Evolutionary conservation across 352 stramenopile genomes (phyloP), one percentile per base, ranked within the genome.

Genomic region (Phytophthora pistaciae): DNA sequence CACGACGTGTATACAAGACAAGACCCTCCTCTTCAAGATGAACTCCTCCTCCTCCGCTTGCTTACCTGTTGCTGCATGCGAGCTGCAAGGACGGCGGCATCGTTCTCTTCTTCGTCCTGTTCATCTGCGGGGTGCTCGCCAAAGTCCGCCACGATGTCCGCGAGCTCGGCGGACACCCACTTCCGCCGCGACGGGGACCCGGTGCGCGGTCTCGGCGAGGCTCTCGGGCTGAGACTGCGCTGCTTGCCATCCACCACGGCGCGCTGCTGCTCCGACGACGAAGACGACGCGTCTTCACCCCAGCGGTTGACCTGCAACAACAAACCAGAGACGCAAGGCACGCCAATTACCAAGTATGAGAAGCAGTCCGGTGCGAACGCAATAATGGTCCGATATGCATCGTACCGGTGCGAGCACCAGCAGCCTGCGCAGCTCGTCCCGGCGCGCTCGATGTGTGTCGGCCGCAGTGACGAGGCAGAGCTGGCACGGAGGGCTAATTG

Each of bases 391-490:
- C 21, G 36, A 42, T 29, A 29, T 42, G 11, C 36, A 42, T n/a
- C 36, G 57, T 68, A 56, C 62, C 46, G 49, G 20, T 53, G 29
- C 56, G 33, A 78, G 44, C 44, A 71, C 27, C 44, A 78, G 44
- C 50, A 71, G 33, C 21, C 56, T 68, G 48, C 79, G 77, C 52
- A 86, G 59, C 36, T 78, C 64, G 33, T 86, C 74, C 16, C 79
- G 76, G 5, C 76, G 79, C 29, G 57, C 62, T 48, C 74, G 76
- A 54, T 86, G 78, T 46, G 67, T 80, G 68, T 84, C 53, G 29
- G 52, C 58, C n/a, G 38, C n/a, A 46, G 64, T 76, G 70, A 74
- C 70, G 55, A 73, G 53, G 66, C 58, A 58, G 74, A 67, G 60
- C 59, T 78, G 74, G 70, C 66, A 56, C 60, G 66, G n/a, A 6